Conservation (phyloP, 164 flowering plant species). For the Macadamia tetraphylla region DNA sequence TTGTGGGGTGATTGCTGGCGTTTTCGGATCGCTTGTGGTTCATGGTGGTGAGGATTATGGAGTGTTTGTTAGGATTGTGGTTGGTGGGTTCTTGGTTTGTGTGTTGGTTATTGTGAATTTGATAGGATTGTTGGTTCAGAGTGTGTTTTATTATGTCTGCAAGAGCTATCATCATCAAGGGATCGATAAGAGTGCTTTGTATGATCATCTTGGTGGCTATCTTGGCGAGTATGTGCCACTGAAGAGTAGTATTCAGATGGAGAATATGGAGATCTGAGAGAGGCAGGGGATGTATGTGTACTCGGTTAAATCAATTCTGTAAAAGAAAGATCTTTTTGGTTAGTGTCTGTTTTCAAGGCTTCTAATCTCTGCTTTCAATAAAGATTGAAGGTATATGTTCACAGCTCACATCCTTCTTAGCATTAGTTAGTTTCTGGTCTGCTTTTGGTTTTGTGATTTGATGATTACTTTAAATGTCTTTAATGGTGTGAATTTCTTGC, state of each 20-base stretch:
- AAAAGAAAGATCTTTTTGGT: not conserved
- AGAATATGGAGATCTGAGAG: conserved; percentile 52
- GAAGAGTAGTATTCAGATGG: conserved; percentile 96
- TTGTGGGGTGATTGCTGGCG: conserved; percentile 44
- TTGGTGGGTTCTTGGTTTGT: conserved; percentile 80
- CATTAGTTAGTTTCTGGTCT: too few relatives aligned
- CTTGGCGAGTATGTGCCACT: conserved; percentile 96
- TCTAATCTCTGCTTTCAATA: too few relatives aligned
- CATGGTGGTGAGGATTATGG: conserved; percentile 49
- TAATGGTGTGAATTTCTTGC: too few relatives aligned
- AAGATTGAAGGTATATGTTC: too few relatives aligned
- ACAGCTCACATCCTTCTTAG: too few relatives aligned
- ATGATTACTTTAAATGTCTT: too few relatives aligned
- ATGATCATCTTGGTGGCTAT: conserved; percentile 94
- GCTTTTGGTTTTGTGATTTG: too few relatives aligned
- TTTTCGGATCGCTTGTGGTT: conserved; percentile 62
- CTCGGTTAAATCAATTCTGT: not conserved
- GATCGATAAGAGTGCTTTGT: conserved; percentile 80
- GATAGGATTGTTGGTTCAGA: conserved; percentile 84
- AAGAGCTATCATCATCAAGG: conserved; percentile 86
- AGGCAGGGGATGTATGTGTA: not conserved
- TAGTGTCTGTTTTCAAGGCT: not conserved
- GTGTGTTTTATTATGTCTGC: conserved; percentile 94
- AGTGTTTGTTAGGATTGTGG: conserved; percentile 44
- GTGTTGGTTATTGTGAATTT: conserved; percentile 80